These are phyloP conservation scores for Botryosphaeria agaves DNA, from an alignment of 2,329 filamentous ascomycete genomes.

Conservation along the genomic window DNA sequence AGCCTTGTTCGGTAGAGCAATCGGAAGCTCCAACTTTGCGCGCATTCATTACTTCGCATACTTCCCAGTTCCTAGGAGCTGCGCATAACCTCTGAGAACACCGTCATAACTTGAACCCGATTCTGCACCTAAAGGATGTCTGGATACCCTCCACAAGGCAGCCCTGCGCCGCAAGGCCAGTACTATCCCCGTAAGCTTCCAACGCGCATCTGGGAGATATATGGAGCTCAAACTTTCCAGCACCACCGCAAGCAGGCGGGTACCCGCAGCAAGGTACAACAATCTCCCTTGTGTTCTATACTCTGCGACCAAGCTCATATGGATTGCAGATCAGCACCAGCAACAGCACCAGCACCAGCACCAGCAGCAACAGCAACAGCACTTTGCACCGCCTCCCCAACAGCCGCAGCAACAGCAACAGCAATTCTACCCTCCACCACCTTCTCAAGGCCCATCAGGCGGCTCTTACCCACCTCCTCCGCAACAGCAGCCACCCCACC, in stretches of 20 bases:
- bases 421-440: slow-evolving; percentile 7
- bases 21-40: no score
- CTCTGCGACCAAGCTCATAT: no score
- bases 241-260: slow-evolving; percentile 13
- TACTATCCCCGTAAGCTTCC: slow-evolving; percentile 14
- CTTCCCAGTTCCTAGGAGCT: no score
- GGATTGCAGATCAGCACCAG: background rate
- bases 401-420: slow-evolving; percentile 4
- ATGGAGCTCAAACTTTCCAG: slow-evolving; percentile 7
- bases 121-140: no score
- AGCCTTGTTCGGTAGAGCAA: no score
- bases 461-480: slow-evolving; percentile 1
- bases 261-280: slow-evolving; percentile 5
- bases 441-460: slow-evolving; percentile 4
- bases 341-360: background rate
- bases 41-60: no score
- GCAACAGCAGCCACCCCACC: slow-evolving; percentile 5
- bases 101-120: no score
- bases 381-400: slow-evolving; percentile 12
- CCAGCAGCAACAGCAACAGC: slow-evolving; percentile 6
- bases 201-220: background rate
- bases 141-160: slow-evolving; percentile 10
- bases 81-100: no score
- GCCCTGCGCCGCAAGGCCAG: slow-evolving; percentile 16
- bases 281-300: no score